A percentile compares a stretch with the other conserved stretches of the same genome.
These are phyloP conservation scores for Boletellus sp. DNA, from an alignment of 768 basidiomycete species.

Conservation along the genomic window DNA sequence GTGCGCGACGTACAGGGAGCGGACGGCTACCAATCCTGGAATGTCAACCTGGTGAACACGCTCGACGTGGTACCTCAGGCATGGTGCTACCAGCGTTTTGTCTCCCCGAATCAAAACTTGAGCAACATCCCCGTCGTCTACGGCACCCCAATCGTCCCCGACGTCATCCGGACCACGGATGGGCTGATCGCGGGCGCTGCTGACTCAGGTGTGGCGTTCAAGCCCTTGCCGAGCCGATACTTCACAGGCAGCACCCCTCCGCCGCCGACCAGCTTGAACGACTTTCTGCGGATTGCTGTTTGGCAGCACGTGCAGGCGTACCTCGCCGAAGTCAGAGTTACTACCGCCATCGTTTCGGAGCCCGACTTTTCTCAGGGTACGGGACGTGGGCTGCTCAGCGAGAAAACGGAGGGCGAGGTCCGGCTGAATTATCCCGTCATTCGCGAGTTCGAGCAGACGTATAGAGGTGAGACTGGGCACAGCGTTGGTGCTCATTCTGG, in stretches of 20 bases:
- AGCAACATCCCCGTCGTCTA: conserved; percentile 5
- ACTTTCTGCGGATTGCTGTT: not conserved
- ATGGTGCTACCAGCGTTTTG: conserved; percentile 1
- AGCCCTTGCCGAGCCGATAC: not conserved
- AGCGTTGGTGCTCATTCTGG: not conserved
- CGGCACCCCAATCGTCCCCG: not conserved
- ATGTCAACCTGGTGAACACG: conserved; percentile 10
- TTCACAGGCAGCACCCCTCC: not conserved
- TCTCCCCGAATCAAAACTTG: conserved; percentile 9
- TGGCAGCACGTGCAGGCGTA: not conserved
- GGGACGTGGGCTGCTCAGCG: not conserved
- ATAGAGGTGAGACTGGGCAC: not conserved
- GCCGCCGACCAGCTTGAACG: not conserved
- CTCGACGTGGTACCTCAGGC: conserved; percentile 10
- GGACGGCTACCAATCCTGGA: conserved; percentile 5
- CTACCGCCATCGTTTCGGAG: not conserved
- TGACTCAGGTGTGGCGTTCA: not conserved
- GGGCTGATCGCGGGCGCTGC: not conserved
- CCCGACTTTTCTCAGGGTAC: not conserved
- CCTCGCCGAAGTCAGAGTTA: not conserved
- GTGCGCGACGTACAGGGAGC: not conserved
- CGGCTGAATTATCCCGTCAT: not conserved
- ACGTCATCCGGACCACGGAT: not conserved
- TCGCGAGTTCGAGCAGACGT: not conserved
- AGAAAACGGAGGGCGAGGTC: not conserved